phyloP scores from a whole-genome alignment of 2,329 filamentous ascomycete genomes.

The Scytalidium lignicola region DNA sequence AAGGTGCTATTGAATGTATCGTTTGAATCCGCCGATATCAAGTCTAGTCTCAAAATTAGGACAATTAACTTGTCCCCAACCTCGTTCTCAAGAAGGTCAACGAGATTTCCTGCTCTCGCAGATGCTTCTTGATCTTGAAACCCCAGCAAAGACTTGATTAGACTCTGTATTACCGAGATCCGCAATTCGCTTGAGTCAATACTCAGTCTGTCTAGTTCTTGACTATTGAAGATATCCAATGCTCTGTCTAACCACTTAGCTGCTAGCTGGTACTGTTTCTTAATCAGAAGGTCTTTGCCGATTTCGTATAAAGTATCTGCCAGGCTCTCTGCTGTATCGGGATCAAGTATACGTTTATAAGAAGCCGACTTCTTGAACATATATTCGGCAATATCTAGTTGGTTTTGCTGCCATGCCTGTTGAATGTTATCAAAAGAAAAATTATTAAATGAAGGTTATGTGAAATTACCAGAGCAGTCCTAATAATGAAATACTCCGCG shows the following conservation, averaged over 20 bases:
- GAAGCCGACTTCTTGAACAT: constrained; percentile 59
- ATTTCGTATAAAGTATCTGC: constrained; percentile 69
- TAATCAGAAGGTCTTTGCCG: constrained; percentile 53
- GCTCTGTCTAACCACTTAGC: constrained; percentile 71
- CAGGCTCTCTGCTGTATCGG: constrained; percentile 52
- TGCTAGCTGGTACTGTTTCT: constrained; percentile 49
- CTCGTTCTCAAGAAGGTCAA: constrained; percentile 58
- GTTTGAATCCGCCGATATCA: constrained; percentile 46
- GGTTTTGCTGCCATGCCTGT: constrained; percentile 69
- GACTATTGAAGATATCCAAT: constrained; percentile 49
- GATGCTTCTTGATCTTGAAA: constrained; percentile 38
- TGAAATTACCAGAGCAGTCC: constrained; percentile 48
- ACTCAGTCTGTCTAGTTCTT: constrained; percentile 51
- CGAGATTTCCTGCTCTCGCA: constrained; percentile 49
- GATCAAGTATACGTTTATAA: constrained; percentile 37
- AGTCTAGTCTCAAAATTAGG: constrained; percentile 61
- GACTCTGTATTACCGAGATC: constrained; percentile 59
- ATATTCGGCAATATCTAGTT: constrained; percentile 72
- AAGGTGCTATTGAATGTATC: constrained; percentile 43
- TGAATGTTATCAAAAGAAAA: constrained; percentile 2
- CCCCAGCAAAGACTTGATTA: constrained; percentile 51
- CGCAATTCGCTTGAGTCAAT: constrained; percentile 58
- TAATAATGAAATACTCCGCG: constrained; percentile 28
- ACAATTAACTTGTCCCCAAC: constrained; percentile 61
- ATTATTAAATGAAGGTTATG: constrained; percentile 15